A percentile compares a stretch with the other conserved stretches of the same genome.
Conservation (phyloP, 192 early-diverging fungal species). For the Coemansia guatemalensis region DNA sequence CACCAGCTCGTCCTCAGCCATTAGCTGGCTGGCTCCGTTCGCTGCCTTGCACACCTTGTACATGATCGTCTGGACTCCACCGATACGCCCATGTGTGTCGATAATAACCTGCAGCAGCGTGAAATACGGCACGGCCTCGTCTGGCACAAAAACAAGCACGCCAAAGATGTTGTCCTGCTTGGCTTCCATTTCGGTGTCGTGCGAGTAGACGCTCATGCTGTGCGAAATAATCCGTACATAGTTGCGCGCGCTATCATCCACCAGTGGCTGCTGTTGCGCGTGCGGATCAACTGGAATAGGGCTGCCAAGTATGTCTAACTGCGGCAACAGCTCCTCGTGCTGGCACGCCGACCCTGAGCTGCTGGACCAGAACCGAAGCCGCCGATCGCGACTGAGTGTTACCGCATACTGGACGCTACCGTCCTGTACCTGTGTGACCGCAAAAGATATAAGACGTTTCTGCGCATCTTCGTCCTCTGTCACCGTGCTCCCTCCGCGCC, state of each 20-base stretch:
- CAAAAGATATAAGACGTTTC: slow-evolving; percentile 22
- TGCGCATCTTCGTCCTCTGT: slow-evolving; percentile 12
- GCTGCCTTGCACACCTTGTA: slow-evolving; percentile 46
- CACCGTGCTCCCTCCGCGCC: slow-evolving; percentile 18
- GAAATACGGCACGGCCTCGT: slow-evolving; percentile 53
- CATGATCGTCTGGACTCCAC: slow-evolving; percentile 37
- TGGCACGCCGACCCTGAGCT: slow-evolving; percentile 23
- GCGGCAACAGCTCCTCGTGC: slow-evolving; percentile 41
- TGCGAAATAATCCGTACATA: slow-evolving; percentile 33
- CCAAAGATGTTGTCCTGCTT: slow-evolving; percentile 24
- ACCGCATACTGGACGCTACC: slow-evolving; percentile 36
- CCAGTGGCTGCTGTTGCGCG: slow-evolving; percentile 5
- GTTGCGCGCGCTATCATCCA: slow-evolving; percentile 21
- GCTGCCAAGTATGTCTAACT: slow-evolving; percentile 34
- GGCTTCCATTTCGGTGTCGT: slow-evolving; percentile 23
- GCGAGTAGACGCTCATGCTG: slow-evolving; percentile 16
- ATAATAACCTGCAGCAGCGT: slow-evolving; percentile 32
- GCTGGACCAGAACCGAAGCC: slow-evolving; percentile 50
- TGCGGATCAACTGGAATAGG: slow-evolving; percentile 35
- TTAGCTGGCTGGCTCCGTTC: slow-evolving; percentile 49
- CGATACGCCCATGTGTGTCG: slow-evolving; percentile 20
- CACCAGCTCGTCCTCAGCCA: slow-evolving; percentile 50
- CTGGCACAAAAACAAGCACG: slow-evolving; percentile 53
- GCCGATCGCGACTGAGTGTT: slow-evolving; percentile 48
- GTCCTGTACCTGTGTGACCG: slow-evolving; percentile 31